Evolutionary conservation across 2,329 filamentous ascomycete species (phyloP).

Genomic region (Thelonectria olida): DNA sequence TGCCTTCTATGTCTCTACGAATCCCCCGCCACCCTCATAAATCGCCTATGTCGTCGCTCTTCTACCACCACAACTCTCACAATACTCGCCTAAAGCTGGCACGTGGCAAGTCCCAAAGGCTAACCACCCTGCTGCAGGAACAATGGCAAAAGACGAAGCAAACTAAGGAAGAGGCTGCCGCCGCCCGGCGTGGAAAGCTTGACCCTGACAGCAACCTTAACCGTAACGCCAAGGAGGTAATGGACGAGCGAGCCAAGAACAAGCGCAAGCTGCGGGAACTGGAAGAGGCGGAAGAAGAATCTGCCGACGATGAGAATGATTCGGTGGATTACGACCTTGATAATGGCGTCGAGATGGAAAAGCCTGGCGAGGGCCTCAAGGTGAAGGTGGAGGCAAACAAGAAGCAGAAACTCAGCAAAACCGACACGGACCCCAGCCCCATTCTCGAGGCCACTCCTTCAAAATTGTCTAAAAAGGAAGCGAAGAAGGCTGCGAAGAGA

Average conservation of each 20-base stretch:
- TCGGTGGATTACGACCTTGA: constrained; percentile 56
- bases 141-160: constrained; percentile 97
- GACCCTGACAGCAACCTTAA: constrained; percentile 87
- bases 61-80: neutral
- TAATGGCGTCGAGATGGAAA: constrained; percentile 66
- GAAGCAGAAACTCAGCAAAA: constrained; percentile 57
- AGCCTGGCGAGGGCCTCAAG: constrained; percentile 72
- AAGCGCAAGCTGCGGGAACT: constrained; percentile 82
- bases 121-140: constrained; percentile 64
- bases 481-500: constrained; percentile 50
- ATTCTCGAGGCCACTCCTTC: constrained; percentile 56
- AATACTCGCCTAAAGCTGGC: neutral
- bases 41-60: neutral
- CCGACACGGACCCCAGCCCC: constrained; percentile 41
- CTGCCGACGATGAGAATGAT: constrained; percentile 54
- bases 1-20: constrained; percentile 6
- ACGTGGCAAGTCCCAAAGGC: constrained; percentile 1
- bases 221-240: constrained; percentile 86
- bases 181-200: constrained; percentile 86
- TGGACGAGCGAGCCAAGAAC: constrained; percentile 80
- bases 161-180: constrained; percentile 85
- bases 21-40: constrained; percentile 10
- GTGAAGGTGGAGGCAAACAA: constrained; percentile 61
- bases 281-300: constrained; percentile 55
- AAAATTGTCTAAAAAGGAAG: constrained; percentile 63